Conservation (phyloP, 352 stramenopile genomes). For the Pythium volutum region DNA sequence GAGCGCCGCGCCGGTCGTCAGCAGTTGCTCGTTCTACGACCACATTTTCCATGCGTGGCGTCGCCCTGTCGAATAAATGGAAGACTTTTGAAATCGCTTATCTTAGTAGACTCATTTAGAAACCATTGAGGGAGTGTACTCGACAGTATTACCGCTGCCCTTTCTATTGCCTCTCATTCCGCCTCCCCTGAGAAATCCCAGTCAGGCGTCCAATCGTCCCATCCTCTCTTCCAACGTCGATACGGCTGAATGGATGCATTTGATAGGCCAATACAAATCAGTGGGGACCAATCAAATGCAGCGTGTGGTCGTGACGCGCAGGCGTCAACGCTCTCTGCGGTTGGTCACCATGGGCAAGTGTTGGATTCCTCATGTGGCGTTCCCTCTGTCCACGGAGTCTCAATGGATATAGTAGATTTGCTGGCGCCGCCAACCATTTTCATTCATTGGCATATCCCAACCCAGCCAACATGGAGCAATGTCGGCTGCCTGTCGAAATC, state of each 20-base stretch:
- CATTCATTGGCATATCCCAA: too few relatives aligned
- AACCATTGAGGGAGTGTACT: neutral
- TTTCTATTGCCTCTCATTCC: neutral
- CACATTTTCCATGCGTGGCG: slow-evolving; percentile 74
- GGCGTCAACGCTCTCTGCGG: too few relatives aligned
- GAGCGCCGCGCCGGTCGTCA: slow-evolving; percentile 45
- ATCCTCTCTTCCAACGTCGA: too few relatives aligned
- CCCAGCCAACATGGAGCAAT: too few relatives aligned
- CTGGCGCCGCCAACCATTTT: too few relatives aligned
- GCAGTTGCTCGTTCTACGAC: slow-evolving; percentile 84
- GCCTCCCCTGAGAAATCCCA: slow-evolving; percentile 17
- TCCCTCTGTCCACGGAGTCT: too few relatives aligned
- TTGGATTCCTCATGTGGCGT: too few relatives aligned
- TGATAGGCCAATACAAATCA: slow-evolving; percentile 7
- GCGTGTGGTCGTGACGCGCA: too few relatives aligned
- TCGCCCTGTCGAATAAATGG: neutral
- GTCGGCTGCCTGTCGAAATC: too few relatives aligned
- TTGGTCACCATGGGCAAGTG: too few relatives aligned
- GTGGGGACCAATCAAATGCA: slow-evolving; percentile 11
- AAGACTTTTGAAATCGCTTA: neutral
- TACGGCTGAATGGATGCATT: too few relatives aligned
- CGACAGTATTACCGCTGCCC: neutral
- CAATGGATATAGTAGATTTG: too few relatives aligned
- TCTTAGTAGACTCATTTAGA: slow-evolving; percentile 16
- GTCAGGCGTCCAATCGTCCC: neutral